Evolutionary conservation across 768 basidiomycete species (phyloP).

Genomic region (Rossbeevera mucosa): DNA sequence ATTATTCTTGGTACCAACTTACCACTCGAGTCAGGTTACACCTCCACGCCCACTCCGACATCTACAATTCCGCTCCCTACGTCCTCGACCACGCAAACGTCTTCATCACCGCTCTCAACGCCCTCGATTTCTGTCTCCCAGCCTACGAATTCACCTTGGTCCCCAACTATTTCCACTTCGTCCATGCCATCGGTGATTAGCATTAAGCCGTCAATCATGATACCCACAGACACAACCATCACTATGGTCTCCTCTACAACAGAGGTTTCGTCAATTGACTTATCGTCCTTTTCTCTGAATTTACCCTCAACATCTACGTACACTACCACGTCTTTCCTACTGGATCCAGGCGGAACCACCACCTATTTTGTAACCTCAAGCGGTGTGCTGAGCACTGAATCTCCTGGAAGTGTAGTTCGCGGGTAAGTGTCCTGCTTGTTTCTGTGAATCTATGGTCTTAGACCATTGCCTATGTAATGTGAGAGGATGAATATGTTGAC

Average conservation of each 20-base stretch:
- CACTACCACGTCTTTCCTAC: conserved; percentile 16
- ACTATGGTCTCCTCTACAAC: conserved; percentile 16
- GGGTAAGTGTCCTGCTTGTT: conserved; percentile 15
- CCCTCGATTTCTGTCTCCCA: conserved; percentile 1
- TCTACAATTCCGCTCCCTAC: neutral
- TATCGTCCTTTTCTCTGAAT: neutral
- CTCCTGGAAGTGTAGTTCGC: neutral
- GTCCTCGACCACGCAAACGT: neutral
- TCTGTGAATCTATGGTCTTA: neutral
- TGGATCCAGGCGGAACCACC: conserved; percentile 9
- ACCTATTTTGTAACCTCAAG: conserved; percentile 21
- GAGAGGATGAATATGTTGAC: conserved; percentile 8
- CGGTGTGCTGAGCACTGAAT: conserved; percentile 22
- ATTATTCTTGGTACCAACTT: neutral
- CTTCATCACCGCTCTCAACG: neutral
- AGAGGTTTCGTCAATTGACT: conserved; percentile 3
- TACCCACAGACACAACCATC: conserved; percentile 3
- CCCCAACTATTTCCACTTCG: neutral
- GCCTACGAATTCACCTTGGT: neutral
- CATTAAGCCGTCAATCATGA: no score
- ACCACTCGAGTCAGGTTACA: neutral
- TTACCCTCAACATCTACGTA: conserved; percentile 16
- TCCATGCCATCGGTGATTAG: no score
- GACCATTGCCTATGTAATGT: conserved; percentile 5
- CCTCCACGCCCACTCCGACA: neutral